Base-by-base conservation (phyloP, 78 protist species). In the Speleostelium caveatum region DNA sequence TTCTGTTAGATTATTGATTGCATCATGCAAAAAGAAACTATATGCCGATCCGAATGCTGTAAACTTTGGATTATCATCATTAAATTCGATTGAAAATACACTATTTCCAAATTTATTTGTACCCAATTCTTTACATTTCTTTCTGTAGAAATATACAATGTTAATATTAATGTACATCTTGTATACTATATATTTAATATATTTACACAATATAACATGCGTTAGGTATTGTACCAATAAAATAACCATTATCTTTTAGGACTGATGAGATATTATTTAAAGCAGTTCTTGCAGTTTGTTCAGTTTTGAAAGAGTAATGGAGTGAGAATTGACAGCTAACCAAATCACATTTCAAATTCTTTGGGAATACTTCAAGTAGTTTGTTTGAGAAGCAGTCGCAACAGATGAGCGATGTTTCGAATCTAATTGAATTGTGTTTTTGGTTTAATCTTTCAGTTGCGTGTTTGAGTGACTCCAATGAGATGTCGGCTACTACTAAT, bases 321-420 rank as follows among this genome's bases (percentile, higher is more conserved):
- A 92, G 33, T 1, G 97, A 93, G 41, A 96, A 94, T 61, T 96
- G 97, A 49, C 97, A 96, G 38, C 96, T 92, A 35, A 94, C 97
- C 2, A 96, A 36, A 24, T 94, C 79, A 45, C 94, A 86, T 32
- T 71, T 76, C 16, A 74, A 14, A 6, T 45, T 53, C 22, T 72
- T 73, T 17, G 91, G 91, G 19, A 83, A 42, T 6, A 53, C 32
- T 14, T 83, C 65, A 0, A 83, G 51, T 10, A 83, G 53, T 32
- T 83, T 83, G 0, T 68, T 45, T 12, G 91, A 83, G 61, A 83
- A 83, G 22, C 91, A 83, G n/a, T 83, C 91, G 22, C 58, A 60
- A 19, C 78, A 73, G 12, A 83, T 69, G 30, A 83, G 39, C 8
- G 71, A 59, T 0, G 75, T 55, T 14, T 83, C 56, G 17, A 83